Evolutionary conservation across 208 protist genomes (phyloP).

Genomic region (Acanthamoeba quina): DNA sequence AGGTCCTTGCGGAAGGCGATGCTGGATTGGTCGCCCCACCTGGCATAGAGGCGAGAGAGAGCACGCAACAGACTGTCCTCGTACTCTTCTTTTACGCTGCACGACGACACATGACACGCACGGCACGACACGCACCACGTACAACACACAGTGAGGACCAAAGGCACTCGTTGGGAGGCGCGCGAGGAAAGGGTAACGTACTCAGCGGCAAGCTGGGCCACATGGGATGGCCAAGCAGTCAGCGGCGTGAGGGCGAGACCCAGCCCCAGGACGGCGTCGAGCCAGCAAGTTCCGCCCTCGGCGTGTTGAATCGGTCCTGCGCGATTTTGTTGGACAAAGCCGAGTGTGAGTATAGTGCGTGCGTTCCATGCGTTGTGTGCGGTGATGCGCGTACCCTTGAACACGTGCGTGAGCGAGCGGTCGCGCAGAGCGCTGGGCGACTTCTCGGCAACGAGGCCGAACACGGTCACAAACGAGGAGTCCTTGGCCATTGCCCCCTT

Average conservation of each 20-base stretch:
- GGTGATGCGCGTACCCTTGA: neutral
- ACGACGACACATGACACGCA: no score
- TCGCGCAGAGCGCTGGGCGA: neutral
- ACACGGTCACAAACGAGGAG: neutral
- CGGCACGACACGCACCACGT: no score
- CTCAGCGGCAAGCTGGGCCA: neutral
- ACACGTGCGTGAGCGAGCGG: neutral
- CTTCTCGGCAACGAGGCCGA: neutral
- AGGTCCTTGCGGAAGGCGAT: conserved; percentile 32
- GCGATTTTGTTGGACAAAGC: no score
- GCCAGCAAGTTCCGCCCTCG: neutral
- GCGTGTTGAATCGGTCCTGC: neutral
- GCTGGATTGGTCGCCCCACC: neutral
- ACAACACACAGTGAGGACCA: no score
- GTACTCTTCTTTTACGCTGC: neutral
- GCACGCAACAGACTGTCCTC: neutral
- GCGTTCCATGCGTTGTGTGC: neutral
- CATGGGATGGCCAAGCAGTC: neutral
- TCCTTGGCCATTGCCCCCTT: neutral
- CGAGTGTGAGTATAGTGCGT: neutral
- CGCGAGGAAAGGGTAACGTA: neutral
- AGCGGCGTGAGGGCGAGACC: conserved; percentile 1
- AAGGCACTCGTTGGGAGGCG: neutral
- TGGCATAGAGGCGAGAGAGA: neutral
- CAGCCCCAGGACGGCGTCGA: conserved; percentile 29